Evolutionary conservation across 129 eudicot genomes (phyloP).

Genomic region (Tagetes patula): DNA sequence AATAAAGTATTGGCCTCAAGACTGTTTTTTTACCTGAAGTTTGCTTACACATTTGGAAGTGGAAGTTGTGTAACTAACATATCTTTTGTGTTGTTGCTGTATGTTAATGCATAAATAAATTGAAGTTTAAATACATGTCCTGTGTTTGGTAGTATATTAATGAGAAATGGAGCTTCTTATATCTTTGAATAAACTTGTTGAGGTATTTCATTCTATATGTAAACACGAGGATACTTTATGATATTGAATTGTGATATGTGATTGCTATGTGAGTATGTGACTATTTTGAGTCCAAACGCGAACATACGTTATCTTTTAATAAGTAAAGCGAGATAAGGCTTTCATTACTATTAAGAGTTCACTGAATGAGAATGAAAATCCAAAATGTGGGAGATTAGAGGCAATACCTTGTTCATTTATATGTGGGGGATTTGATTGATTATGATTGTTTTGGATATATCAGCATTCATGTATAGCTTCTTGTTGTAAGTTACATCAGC

Average conservation of each 20-base stretch:
- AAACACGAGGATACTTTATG: not conserved
- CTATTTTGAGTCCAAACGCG: not conserved
- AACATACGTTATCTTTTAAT: not conserved
- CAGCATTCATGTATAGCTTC: not conserved
- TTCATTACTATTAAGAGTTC: not conserved
- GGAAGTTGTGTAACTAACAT: too few relatives aligned
- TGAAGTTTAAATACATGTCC: not conserved
- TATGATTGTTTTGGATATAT: not conserved
- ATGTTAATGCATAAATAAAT: not conserved
- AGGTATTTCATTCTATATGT: not conserved
- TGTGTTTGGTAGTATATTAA: not conserved
- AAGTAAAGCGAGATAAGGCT: not conserved
- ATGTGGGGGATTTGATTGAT: not conserved
- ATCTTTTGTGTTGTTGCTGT: too few relatives aligned
- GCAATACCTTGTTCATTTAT: not conserved
- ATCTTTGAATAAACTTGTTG: not conserved
- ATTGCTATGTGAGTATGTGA: not conserved
- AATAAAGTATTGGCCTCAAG: not conserved
- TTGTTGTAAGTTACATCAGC: not conserved
- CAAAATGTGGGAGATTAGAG: not conserved
- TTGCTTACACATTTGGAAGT: not conserved
- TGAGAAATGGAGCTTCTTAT: conserved; percentile 11
- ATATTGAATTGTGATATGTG: conserved; percentile 5
- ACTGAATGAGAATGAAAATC: not conserved
- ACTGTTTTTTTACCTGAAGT: not conserved